Conservation (phyloP, 441 rosid genomes). For the Populus hybrid region DNA sequence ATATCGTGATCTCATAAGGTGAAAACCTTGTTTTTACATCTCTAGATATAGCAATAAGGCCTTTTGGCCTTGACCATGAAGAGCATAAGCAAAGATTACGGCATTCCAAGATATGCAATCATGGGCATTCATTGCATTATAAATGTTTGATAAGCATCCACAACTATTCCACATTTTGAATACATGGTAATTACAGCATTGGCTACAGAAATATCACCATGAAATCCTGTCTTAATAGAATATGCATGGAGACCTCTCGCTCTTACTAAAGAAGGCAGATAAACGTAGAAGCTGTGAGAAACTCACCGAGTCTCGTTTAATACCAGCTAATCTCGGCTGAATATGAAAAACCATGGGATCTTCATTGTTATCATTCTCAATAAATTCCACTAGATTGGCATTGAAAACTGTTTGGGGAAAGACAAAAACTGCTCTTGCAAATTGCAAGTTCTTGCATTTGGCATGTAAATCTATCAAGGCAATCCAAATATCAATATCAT, state of each 20-base stretch:
- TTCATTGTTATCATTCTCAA: conserved; percentile 13
- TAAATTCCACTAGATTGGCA: conserved; percentile 31
- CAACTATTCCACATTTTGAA: conserved; percentile 58
- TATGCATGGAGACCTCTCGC: conserved; percentile 32
- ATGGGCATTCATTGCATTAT: conserved; percentile 24
- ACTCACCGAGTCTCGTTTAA: conserved; percentile 25
- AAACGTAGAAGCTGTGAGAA: conserved; percentile 31
- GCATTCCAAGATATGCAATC: conserved; percentile 63
- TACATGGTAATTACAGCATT: conserved; percentile 66
- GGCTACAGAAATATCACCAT: conserved; percentile 33
- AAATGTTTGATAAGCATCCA: conserved; percentile 50
- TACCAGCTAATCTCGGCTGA: conserved; percentile 34
- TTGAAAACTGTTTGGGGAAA: conserved; percentile 25
- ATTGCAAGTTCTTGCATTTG: conserved; percentile 30
- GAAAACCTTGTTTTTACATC: conserved; percentile 36
- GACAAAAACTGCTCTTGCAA: conserved; percentile 26
- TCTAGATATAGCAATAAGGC: conserved; percentile 47
- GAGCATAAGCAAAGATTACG: conserved; percentile 61
- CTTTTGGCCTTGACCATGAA: conserved; percentile 45
- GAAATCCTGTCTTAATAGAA: conserved; percentile 41
- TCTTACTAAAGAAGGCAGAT: conserved; percentile 28
- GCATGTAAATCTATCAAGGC: conserved; percentile 34
- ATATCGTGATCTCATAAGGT: conserved; percentile 63
- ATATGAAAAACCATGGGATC: conserved; percentile 28
- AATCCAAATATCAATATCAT: conserved; percentile 20